Conservation (phyloP, 805 yeast genomes). For the Nakazawaea pomicola region DNA sequence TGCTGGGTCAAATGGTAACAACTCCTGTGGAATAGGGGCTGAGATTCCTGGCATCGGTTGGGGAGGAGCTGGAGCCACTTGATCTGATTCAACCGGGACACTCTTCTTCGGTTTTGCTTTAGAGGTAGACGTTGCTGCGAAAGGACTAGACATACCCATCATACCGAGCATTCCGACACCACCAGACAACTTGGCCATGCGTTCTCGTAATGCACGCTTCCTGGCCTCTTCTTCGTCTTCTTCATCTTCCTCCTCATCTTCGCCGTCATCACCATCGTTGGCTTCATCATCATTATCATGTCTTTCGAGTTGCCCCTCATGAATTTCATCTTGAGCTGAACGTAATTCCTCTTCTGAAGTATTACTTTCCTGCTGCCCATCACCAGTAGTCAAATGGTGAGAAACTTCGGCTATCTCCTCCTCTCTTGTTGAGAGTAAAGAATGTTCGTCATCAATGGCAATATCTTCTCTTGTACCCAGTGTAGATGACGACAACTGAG, state of each 20-base stretch:
- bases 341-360: constrained; percentile 10
- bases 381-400: too few species aligned
- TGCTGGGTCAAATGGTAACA: too few species aligned
- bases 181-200: constrained; percentile 96
- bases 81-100: too few species aligned
- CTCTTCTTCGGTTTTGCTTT: constrained; percentile 22
- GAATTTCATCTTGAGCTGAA: too few species aligned
- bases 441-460: too few species aligned
- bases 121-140: constrained; percentile 20
- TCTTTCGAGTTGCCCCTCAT: too few species aligned
- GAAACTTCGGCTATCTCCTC: too few species aligned
- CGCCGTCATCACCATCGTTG: constrained; percentile 44
- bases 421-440: too few species aligned
- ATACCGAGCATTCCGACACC: constrained; percentile 76
- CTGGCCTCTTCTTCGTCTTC: constrained; percentile 75
- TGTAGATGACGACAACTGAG: constrained; percentile 2
- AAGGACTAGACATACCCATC: constrained; percentile 48
- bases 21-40: constrained; percentile 13
- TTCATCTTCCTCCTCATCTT: constrained; percentile 48
- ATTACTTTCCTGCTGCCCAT: too few species aligned
- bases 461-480: not conserved
- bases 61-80: too few species aligned
- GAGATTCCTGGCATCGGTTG: constrained; percentile 16
- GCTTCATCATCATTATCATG: constrained; percentile 26
- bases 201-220: constrained; percentile 72